Evolutionary conservation across 2,329 filamentous ascomycete species (phyloP).

Genomic region (Cercospora nicotianae): DNA sequence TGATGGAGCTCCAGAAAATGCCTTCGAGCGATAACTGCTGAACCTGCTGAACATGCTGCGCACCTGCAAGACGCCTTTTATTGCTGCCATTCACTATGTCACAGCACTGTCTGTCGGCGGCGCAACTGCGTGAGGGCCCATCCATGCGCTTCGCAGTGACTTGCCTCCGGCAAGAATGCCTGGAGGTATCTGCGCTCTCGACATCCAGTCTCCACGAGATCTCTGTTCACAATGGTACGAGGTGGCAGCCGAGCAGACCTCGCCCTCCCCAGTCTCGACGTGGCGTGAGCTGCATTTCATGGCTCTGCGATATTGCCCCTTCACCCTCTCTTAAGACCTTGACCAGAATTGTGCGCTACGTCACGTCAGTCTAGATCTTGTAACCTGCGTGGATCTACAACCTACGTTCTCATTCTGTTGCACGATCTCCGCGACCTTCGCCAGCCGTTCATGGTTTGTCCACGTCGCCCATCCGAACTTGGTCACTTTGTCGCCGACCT

Average conservation of each 20-base stretch:
- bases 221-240: constrained; percentile 67
- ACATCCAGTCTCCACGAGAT: neutral
- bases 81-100: neutral
- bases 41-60: neutral
- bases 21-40: neutral
- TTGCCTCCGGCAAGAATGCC: neutral
- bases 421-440: constrained; percentile 84
- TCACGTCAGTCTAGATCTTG: neutral
- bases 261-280: constrained; percentile 84
- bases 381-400: constrained; percentile 29
- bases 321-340: constrained; percentile 62
- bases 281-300: constrained; percentile 73
- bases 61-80: neutral
- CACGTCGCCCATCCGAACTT: constrained; percentile 82
- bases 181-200: neutral
- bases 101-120: neutral
- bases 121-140: neutral
- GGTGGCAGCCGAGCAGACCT: constrained; percentile 86
- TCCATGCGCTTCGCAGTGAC: neutral
- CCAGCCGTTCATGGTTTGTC: constrained; percentile 81
- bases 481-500: constrained; percentile 75
- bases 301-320: constrained; percentile 58
- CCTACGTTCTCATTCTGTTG: constrained; percentile 86
- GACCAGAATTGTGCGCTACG: constrained; percentile 69
- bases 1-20: neutral